A percentile compares a stretch with the other conserved stretches of the same genome.
These are phyloP conservation scores for Metarhizium humberi DNA, from an alignment of 2,329 filamentous ascomycete genomes.

Conservation along the genomic window DNA sequence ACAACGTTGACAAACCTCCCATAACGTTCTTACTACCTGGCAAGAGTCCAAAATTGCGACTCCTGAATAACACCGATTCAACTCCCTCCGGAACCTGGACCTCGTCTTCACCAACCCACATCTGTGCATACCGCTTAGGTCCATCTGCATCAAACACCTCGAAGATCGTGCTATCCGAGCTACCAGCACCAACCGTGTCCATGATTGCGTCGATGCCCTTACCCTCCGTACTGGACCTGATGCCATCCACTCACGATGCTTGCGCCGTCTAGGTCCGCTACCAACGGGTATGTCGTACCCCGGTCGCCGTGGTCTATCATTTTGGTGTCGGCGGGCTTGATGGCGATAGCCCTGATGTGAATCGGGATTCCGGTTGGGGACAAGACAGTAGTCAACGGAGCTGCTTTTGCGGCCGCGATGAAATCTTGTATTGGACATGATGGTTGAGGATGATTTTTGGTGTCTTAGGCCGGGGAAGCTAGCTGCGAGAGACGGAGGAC, in stretches of 20 bases:
- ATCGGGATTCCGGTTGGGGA: constrained; percentile 10
- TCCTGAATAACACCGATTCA: not conserved
- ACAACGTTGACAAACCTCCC: not conserved
- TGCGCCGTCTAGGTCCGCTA: too few relatives aligned
- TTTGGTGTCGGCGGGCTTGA: too few relatives aligned
- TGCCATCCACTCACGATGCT: not conserved
- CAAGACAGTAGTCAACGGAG: not conserved
- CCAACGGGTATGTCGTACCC: too few relatives aligned
- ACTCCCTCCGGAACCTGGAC: not conserved
- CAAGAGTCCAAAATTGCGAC: not conserved
- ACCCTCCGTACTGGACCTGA: not conserved
- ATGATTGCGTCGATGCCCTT: constrained; percentile 6
- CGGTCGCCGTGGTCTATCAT: too few relatives aligned
- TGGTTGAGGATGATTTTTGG: too few relatives aligned
- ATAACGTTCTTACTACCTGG: not conserved
- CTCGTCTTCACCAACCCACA: not conserved
- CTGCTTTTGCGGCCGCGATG: not conserved
- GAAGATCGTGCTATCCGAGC: not conserved
- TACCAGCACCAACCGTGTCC: constrained; percentile 9
- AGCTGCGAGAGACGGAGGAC: not conserved
- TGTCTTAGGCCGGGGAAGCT: not conserved
- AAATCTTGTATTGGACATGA: not conserved
- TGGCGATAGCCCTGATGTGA: not conserved
- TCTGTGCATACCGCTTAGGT: not conserved
- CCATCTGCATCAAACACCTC: not conserved